Conservation (phyloP, 768 basidiomycete genomes). For the Chalciporus piperatus region DNA sequence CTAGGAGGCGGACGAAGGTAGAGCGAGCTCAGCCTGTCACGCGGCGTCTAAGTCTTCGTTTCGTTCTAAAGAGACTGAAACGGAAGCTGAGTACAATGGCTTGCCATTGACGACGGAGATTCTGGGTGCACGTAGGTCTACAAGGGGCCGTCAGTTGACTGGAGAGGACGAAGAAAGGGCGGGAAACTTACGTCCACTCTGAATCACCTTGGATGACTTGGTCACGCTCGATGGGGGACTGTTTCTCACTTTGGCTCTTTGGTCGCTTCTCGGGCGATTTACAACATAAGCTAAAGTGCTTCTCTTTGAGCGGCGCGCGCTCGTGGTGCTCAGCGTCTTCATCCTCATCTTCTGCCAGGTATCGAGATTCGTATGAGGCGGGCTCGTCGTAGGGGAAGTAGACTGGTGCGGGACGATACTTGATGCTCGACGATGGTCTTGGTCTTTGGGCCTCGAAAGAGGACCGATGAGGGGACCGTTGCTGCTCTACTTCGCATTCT, state of each 20-base stretch:
- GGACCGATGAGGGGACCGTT: slow-evolving; percentile 9
- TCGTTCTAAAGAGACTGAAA: slow-evolving; percentile 56
- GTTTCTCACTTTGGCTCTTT: slow-evolving; percentile 22
- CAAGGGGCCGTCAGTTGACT: neutral
- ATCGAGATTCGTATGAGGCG: slow-evolving; percentile 30
- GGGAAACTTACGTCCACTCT: slow-evolving; percentile 32
- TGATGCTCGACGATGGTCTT: slow-evolving; percentile 22
- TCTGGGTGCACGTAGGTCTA: slow-evolving; percentile 58
- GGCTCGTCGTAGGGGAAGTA: slow-evolving; percentile 30
- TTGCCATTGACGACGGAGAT: slow-evolving; percentile 58
- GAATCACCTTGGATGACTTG: slow-evolving; percentile 19
- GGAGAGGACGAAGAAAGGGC: neutral
- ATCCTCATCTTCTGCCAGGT: slow-evolving; percentile 24
- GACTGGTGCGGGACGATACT: slow-evolving; percentile 21
- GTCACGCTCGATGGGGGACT: neutral
- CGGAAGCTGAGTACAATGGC: slow-evolving; percentile 53
- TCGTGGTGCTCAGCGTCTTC: slow-evolving; percentile 21
- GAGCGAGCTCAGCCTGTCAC: slow-evolving; percentile 22
- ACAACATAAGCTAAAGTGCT: slow-evolving; percentile 9
- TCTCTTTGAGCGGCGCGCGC: slow-evolving; percentile 28
- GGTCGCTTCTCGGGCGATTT: slow-evolving; percentile 20
- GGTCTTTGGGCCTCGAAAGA: slow-evolving; percentile 22
- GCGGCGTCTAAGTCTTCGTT: slow-evolving; percentile 34
- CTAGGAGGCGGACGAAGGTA: slow-evolving; percentile 6
- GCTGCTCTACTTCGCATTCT: slow-evolving; percentile 16